Evolutionary conservation across 177 flowering plant genomes (phyloP), one percentile per base, ranked within the genome.

Genomic region (Vitis hybrid): DNA sequence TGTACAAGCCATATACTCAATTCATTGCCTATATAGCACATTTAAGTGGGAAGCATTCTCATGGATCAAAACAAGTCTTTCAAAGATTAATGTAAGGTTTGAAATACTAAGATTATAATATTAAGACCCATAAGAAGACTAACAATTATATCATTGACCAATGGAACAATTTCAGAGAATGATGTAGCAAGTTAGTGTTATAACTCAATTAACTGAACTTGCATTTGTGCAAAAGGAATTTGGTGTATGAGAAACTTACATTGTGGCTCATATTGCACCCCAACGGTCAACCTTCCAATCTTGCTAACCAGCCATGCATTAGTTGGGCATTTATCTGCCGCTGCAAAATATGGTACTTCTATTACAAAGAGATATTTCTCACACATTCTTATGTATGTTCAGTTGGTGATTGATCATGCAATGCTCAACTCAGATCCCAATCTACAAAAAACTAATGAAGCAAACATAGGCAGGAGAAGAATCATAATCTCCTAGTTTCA

Each of bases 251-350:
- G 56, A 71, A 38, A 31, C 83, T 85, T 81, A 92, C 98, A 77
- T 66, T 66, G 77, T 70, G 97, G 97, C 78, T 90, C 90, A 80
- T 87, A 95, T 68, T 90, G 94, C 76, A 86, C 85, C 49, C 99
- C 99, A 69, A 87, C 92, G 59, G 94, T 91, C 61, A 92, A 69
- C 71, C 90, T 88, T 72, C 99, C 98, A 73, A 89, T 82, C 83
- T 85, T 91, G 88, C 97, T 88, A 3, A 95, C 90, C 68, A 90
- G 64, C 98, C 99, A 95, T 58, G 90, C 93, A 79, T 59, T 80
- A 78, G 76, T 90, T 62, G 96, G 97, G 52, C 84, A 68, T 64
- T 92, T 89, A 78, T 82, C 87, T 67, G 77, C 71, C 60, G 71
- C 88, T 87, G 81, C 60, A 80, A 49, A 50, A 38, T 50, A 8